Base-by-base conservation (phyloP, 2,329 filamentous ascomycete genomes). In the Fusarium sp. region DNA sequence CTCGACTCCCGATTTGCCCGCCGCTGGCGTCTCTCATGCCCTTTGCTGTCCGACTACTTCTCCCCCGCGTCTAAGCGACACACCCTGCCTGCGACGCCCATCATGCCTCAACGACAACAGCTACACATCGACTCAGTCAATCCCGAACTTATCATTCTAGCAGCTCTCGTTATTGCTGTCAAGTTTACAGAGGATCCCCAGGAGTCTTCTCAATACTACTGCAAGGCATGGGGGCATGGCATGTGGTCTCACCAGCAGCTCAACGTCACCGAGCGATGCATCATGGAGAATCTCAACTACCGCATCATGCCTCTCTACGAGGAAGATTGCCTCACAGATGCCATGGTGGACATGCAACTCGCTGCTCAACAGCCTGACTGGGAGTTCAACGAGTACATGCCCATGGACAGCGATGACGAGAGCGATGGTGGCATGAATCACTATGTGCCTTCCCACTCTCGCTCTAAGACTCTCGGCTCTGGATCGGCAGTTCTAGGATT, bases 131-230 rank as follows among this genome's bases (percentile, higher is more conserved):
- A 90, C 78, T 83, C 83, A 14, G 82, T 90, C 61, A 81, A 80
- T 61, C 88, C 88, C 53, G 88, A 91, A 75, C 74, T 91, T 61
- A 88, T 91, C 67, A 82, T 89, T 51, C 80, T 91, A n/a, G 82
- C 84, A 2, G 86, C 88, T 1, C 79, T 91, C 19, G 81, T 89
- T 65, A 86, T 91, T 53, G 87, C 88, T n/a, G 81, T 83, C 73
- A 91, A 91, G 77, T 91, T 90, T 71, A 81, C 85, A 44, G 86
- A 90, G 70, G 89, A 91, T 77, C 78, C 80, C 51, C 83, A 87
- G 71, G 81, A 84, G 64, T 78, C 81, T 6, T 86, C 86, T 2
- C 78, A 80, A 47, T 84, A 84, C 72, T 90, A 88, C 77, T 81
- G 82, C 63, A 71, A 79, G 17, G 76, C 75, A 27, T 90, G 88